A percentile compares a stretch with the other conserved stretches of the same genome.
phyloP scores from a whole-genome alignment of 305 asterid species.

The Plantago rigida region DNA sequence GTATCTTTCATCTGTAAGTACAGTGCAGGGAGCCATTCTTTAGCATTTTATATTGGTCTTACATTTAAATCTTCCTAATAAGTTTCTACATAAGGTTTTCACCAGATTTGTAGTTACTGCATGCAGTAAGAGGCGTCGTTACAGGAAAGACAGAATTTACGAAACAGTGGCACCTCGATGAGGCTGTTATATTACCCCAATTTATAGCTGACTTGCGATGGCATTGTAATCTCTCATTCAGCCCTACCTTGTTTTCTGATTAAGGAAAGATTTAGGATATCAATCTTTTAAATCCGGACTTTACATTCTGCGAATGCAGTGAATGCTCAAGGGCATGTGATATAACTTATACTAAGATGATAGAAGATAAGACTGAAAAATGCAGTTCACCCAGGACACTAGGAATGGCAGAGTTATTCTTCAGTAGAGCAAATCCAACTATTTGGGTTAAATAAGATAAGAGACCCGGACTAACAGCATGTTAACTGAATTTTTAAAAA shows the following conservation, averaged over 20 bases:
- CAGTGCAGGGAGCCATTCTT: slow-evolving; percentile 1
- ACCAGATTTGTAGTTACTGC: neutral
- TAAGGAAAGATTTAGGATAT: slow-evolving; percentile 5
- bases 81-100: slow-evolving; percentile 11
- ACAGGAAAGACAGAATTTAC: neutral
- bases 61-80: slow-evolving; percentile 17
- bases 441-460: neutral
- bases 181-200: neutral
- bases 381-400: too few species aligned
- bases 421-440: neutral
- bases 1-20: neutral
- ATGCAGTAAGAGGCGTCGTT: neutral
- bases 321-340: too few species aligned
- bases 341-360: too few species aligned
- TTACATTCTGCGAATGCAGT: too few species aligned
- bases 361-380: too few species aligned
- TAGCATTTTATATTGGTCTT: neutral
- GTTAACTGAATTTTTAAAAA: neutral
- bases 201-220: neutral
- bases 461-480: neutral
- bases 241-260: neutral
- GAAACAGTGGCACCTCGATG: neutral
- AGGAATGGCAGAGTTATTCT: neutral
- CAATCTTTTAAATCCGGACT: neutral
- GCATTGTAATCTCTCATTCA: neutral